A percentile compares a stretch with the other conserved stretches of the same genome.
phyloP scores from a whole-genome alignment of 306 rosid species.

The Vigna radiata region DNA sequence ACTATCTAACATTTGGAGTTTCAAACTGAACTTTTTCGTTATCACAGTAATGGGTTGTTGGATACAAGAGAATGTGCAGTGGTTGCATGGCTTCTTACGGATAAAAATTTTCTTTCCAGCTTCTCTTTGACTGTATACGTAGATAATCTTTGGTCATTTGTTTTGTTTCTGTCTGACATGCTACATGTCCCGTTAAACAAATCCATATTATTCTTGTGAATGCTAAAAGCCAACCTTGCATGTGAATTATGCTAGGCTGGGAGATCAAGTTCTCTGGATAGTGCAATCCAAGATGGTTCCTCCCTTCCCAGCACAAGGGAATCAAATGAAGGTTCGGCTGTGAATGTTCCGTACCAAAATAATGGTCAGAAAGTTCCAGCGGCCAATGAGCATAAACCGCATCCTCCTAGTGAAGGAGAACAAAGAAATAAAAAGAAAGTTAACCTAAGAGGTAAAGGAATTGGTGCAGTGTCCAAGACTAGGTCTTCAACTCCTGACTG shows the following conservation, averaged over 20 bases:
- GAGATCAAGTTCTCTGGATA: constrained; percentile 50
- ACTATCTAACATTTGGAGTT: constrained; percentile 1
- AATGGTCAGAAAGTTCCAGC: constrained; percentile 50
- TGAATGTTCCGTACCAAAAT: constrained; percentile 50
- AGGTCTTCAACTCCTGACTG: constrained; percentile 76
- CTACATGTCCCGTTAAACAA: constrained; percentile 5
- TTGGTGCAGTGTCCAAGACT: constrained; percentile 78
- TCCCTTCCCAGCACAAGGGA: constrained; percentile 54
- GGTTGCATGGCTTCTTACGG: constrained; percentile 7
- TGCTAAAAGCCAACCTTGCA: constrained; percentile 26
- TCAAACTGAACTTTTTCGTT: not conserved
- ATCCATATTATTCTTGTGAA: constrained; percentile 5
- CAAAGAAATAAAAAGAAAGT: constrained; percentile 77
- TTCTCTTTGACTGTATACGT: constrained; percentile 13
- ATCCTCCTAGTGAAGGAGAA: constrained; percentile 60
- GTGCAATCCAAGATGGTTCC: constrained; percentile 51
- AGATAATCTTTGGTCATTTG: constrained; percentile 13
- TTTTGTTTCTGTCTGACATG: constrained; percentile 8
- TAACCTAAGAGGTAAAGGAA: constrained; percentile 84
- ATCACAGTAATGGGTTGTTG: not conserved
- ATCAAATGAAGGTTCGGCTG: constrained; percentile 47
- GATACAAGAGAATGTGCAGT: not conserved
- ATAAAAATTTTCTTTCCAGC: not conserved
- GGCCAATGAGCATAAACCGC: constrained; percentile 56
- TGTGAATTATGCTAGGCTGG: constrained; percentile 63